Percentiles rank a stretch among this genome's conserved stretches.
Conservation (phyloP, 805 yeast species). For the Ogataea wickerhamii region DNA sequence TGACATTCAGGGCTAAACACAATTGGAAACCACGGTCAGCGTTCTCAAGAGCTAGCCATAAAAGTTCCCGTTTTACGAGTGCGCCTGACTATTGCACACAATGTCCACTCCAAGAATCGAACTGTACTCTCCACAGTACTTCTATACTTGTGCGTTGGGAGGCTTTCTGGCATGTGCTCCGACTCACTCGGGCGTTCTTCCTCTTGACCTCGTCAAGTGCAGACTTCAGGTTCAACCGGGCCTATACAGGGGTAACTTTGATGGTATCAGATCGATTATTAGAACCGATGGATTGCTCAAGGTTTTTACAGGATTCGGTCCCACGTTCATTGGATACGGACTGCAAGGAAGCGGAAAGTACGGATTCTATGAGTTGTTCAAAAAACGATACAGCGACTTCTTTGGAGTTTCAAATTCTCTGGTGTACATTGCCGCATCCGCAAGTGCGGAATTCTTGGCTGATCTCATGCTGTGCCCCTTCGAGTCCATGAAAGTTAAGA, state of each 20-base stretch:
- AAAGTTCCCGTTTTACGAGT: too few species aligned
- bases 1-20: too few species aligned
- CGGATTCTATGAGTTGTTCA: slow-evolving; percentile 91
- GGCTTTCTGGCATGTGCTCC: slow-evolving; percentile 94
- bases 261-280: slow-evolving; percentile 77
- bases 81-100: background rate
- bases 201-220: slow-evolving; percentile 89
- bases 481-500: slow-evolving; percentile 91
- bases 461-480: slow-evolving; percentile 88
- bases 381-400: slow-evolving; percentile 65
- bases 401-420: slow-evolving; percentile 72
- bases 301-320: slow-evolving; percentile 84
- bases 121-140: slow-evolving; percentile 60
- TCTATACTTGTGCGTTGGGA: slow-evolving; percentile 69
- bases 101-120: slow-evolving; percentile 36
- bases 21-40: too few species aligned
- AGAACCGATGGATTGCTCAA: slow-evolving; percentile 71
- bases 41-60: too few species aligned
- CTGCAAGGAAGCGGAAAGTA: slow-evolving; percentile 97
- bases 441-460: slow-evolving; percentile 91
- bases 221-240: slow-evolving; percentile 81
- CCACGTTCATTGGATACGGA: slow-evolving; percentile 89
- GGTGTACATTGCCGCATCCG: slow-evolving; percentile 79
- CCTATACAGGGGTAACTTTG: slow-evolving; percentile 70
- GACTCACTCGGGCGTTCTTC: slow-evolving; percentile 90